Conservation (phyloP, 2,329 filamentous ascomycete species). For the Botrytis elliptica region DNA sequence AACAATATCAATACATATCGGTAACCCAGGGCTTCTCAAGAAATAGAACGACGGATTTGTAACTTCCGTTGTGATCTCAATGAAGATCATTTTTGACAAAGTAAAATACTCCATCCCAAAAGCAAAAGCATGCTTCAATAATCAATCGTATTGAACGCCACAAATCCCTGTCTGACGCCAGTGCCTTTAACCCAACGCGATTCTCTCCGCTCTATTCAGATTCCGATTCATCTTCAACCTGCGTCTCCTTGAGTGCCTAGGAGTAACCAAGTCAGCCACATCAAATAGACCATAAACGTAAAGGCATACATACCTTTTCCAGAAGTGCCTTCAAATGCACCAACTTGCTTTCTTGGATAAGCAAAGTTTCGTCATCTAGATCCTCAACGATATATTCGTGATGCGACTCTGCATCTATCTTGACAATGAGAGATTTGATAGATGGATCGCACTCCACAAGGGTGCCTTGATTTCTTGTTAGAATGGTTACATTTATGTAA, state of each 20-base stretch:
- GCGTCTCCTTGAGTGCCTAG: slow-evolving; percentile 39
- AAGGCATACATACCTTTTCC: slow-evolving; percentile 56
- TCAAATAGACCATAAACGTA: neutral
- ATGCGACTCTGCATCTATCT: slow-evolving; percentile 63
- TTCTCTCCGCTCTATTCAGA: slow-evolving; percentile 15
- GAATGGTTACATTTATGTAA: neutral
- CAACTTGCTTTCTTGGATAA: slow-evolving; percentile 74
- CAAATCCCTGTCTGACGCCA: neutral
- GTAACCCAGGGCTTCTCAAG: neutral
- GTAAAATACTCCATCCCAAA: neutral
- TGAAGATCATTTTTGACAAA: neutral
- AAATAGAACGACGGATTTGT: neutral
- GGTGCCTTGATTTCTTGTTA: slow-evolving; percentile 50
- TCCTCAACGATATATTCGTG: slow-evolving; percentile 79
- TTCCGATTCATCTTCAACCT: slow-evolving; percentile 26
- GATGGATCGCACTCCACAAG: slow-evolving; percentile 82
- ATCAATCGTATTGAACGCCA: neutral
- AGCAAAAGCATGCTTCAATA: neutral
- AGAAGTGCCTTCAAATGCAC: slow-evolving; percentile 64
- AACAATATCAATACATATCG: neutral
- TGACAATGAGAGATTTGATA: slow-evolving; percentile 81
- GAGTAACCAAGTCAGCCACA: slow-evolving; percentile 19
- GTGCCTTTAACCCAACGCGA: neutral
- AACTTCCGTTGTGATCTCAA: neutral
- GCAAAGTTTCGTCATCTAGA: slow-evolving; percentile 71